Evolutionary conservation across 495 filamentous ascomycete species (phyloP).

Genomic region (Daldinia vernicosa): DNA sequence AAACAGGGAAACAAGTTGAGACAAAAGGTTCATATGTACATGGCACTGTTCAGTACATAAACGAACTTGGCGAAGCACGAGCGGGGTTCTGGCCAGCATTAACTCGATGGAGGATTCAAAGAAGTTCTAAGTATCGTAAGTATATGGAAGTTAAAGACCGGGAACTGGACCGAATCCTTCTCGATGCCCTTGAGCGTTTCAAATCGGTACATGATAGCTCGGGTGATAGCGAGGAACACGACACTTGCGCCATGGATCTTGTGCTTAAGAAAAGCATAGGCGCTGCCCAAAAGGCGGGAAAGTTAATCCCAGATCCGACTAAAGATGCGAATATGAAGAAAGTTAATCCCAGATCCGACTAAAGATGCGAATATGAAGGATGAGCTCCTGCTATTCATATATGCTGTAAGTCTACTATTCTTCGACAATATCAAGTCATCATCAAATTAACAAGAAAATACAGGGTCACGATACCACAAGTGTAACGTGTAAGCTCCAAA

Average conservation of each 20-base stretch:
- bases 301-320: background rate
- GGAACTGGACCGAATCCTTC: background rate
- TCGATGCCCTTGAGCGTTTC: background rate
- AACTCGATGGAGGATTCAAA: background rate
- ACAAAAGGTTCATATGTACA: background rate
- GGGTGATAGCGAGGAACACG: background rate
- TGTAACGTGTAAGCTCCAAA: background rate
- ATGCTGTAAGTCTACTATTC: background rate
- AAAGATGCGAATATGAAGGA: background rate
- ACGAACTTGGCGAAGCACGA: background rate
- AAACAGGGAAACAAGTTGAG: background rate
- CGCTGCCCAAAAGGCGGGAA: background rate
- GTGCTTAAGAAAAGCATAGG: background rate
- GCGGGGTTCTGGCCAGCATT: background rate
- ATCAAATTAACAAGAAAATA: background rate
- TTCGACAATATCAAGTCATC: background rate
- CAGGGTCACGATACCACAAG: background rate
- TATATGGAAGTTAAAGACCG: background rate
- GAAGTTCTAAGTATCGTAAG: background rate
- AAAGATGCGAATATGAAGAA: background rate
- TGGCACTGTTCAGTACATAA: background rate
- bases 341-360: background rate
- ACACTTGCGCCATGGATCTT: background rate
- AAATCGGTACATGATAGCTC: background rate
- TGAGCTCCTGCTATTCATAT: background rate